Evolutionary conservation across 2,329 filamentous ascomycete genomes (phyloP).

Genomic region (Bipolaris victoriae): DNA sequence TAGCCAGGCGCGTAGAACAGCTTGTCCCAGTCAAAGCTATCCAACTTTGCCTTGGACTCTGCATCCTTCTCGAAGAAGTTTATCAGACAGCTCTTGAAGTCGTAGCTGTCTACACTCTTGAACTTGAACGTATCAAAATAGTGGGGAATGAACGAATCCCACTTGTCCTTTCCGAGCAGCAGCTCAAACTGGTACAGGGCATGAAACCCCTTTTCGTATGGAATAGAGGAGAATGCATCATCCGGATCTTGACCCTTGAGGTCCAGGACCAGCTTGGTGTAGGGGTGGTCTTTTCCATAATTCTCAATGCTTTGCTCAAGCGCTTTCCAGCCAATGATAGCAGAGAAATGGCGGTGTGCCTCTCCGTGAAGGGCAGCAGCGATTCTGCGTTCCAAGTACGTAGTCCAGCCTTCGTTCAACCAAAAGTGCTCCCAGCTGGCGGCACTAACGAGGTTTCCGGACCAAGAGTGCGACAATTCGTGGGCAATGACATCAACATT

Average conservation of each 20-base stretch:
- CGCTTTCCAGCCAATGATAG: conserved; percentile 94
- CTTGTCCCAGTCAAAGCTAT: conserved; percentile 83
- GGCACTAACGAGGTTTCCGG: conserved; percentile 81
- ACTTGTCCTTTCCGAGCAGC: conserved; percentile 81
- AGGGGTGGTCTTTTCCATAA: conserved; percentile 84
- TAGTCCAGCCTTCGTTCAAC: conserved; percentile 85
- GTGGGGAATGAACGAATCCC: conserved; percentile 93
- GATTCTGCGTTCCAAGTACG: conserved; percentile 89
- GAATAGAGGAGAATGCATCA: conserved; percentile 89
- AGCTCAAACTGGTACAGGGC: conserved; percentile 92
- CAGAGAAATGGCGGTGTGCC: conserved; percentile 86
- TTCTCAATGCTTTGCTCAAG: conserved; percentile 79
- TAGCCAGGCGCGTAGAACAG: conserved; percentile 89
- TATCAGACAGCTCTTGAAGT: conserved; percentile 88
- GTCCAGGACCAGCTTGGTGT: conserved; percentile 87
- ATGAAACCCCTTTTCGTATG: conserved; percentile 96
- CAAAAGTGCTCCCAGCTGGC: conserved; percentile 81
- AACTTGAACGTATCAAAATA: conserved; percentile 87
- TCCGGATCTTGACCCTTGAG: conserved; percentile 92
- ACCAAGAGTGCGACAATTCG: conserved; percentile 79
- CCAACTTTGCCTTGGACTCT: conserved; percentile 66
- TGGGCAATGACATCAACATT: conserved; percentile 98
- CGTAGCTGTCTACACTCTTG: conserved; percentile 89
- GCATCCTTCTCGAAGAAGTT: conserved; percentile 79
- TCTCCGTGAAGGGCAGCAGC: conserved; percentile 79